Conservation (phyloP, 495 filamentous ascomycete species). For the Penicillium cosmopolitanum region DNA sequence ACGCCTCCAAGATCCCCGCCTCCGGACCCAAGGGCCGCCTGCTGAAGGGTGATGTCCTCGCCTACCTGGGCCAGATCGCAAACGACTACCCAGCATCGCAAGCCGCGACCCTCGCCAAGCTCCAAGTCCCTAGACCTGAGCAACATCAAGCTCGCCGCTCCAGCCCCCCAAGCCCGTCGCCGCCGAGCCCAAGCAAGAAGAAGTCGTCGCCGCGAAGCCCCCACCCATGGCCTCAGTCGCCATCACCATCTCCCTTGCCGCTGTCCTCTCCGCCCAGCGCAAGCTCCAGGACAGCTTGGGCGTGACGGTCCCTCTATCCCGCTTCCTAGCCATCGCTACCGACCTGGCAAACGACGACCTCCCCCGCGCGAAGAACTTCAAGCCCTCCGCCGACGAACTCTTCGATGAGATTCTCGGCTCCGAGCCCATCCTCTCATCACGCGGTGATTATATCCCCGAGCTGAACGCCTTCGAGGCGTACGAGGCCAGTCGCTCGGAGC, state of each 20-base stretch:
- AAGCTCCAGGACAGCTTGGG: conserved; percentile 75
- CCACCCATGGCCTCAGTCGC: conserved; percentile 48
- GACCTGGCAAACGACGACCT: conserved; percentile 85
- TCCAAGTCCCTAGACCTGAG: conserved; percentile 84
- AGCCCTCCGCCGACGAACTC: conserved; percentile 76
- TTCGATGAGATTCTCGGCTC: conserved; percentile 87
- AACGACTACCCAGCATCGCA: conserved; percentile 69
- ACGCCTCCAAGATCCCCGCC: conserved; percentile 77
- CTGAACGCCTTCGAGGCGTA: conserved; percentile 60
- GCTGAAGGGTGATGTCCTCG: conserved; percentile 93
- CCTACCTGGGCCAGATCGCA: conserved; percentile 79
- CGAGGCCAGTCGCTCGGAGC: conserved; percentile 30
- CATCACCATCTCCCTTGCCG: conserved; percentile 74
- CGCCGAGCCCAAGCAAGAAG: conserved; percentile 36
- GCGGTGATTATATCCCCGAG: conserved; percentile 72
- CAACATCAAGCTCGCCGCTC: conserved; percentile 85
- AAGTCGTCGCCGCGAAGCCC: conserved; percentile 41
- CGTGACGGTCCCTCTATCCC: conserved; percentile 79
- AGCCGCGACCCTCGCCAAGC: conserved; percentile 69
- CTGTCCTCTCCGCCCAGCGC: conserved; percentile 78
- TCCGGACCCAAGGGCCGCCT: conserved; percentile 88
- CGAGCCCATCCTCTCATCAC: conserved; percentile 55
- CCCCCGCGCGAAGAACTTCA: conserved; percentile 62
- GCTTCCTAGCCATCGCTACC: conserved; percentile 81
- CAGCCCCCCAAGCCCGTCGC: conserved; percentile 54